Percentiles rank a stretch among this genome's conserved stretches.
These are phyloP conservation scores for Grosmannia clavigera DNA, from an alignment of 2,329 filamentous ascomycete species.

Conservation along the genomic window DNA sequence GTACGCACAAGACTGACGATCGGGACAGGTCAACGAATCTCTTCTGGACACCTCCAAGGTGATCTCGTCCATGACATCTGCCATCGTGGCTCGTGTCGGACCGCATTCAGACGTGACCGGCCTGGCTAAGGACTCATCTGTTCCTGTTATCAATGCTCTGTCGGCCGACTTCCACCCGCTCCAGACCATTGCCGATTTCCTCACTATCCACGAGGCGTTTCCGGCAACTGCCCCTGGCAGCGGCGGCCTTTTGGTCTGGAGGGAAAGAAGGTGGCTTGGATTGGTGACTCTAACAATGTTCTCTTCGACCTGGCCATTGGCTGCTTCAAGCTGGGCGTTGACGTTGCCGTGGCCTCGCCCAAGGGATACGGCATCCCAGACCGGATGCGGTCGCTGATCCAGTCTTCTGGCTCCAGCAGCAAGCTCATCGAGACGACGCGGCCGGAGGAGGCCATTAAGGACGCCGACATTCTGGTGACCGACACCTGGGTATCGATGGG, in stretches of 20 bases:
- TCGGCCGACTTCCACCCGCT: slow-evolving; percentile 88
- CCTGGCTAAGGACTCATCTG: slow-evolving; percentile 59
- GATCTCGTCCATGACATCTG: slow-evolving; percentile 85
- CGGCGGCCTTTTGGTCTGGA: slow-evolving; percentile 54
- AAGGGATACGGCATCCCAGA: slow-evolving; percentile 70
- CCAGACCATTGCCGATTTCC: slow-evolving; percentile 86
- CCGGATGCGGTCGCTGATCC: slow-evolving; percentile 61
- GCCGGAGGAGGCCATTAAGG: slow-evolving; percentile 74
- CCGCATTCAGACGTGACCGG: slow-evolving; percentile 62
- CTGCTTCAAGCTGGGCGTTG: slow-evolving; percentile 74
- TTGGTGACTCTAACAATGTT: slow-evolving; percentile 95
- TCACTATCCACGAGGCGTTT: slow-evolving; percentile 77
- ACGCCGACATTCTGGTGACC: slow-evolving; percentile 82
- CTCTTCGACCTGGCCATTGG: slow-evolving; percentile 86
- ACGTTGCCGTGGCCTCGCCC: slow-evolving; percentile 80
- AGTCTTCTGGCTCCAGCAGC: slow-evolving; percentile 41
- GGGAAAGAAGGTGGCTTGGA: slow-evolving; percentile 86
- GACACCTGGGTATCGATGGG: slow-evolving; percentile 99
- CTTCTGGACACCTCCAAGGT: slow-evolving; percentile 86
- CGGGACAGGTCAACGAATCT: slow-evolving; percentile 67
- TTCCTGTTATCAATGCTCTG: slow-evolving; percentile 77
- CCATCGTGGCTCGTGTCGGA: slow-evolving; percentile 69
- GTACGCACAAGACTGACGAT: background rate
- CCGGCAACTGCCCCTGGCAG: slow-evolving; percentile 28
- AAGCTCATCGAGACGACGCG: slow-evolving; percentile 62